Evolutionary conservation across 371 early-diverging fungal genomes (phyloP).

Genomic region (Amoeboradix gromovi): DNA sequence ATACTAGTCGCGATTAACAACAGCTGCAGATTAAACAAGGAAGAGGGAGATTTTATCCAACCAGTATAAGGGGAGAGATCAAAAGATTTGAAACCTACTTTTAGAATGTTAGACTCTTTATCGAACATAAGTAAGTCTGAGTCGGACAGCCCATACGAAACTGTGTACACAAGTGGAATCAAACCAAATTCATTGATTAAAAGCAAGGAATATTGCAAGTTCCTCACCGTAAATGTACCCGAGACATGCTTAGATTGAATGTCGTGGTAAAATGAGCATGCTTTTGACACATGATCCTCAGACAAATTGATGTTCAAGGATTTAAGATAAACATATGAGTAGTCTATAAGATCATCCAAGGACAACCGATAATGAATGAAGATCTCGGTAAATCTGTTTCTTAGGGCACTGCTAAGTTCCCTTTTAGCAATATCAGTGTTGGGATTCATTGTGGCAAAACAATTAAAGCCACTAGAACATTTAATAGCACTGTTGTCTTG

Average conservation of each 20-base stretch:
- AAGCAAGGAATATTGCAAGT: not conserved
- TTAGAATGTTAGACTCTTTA: not conserved
- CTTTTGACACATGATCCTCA: not conserved
- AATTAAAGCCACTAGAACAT: constrained; percentile 46
- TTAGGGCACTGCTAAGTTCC: constrained; percentile 93
- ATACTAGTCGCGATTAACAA: constrained; percentile 6
- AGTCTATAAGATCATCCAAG: not conserved
- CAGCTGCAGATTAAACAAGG: not conserved
- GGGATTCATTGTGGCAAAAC: constrained; percentile 99
- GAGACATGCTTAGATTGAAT: too few relatives aligned
- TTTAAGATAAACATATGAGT: not conserved
- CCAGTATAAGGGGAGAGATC: not conserved
- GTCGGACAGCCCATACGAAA: not conserved
- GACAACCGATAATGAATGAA: constrained; percentile 13
- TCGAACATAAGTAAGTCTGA: not conserved
- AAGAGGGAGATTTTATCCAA: not conserved
- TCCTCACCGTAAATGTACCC: not conserved
- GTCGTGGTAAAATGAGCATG: not conserved
- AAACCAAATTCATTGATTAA: not conserved
- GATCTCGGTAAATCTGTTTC: constrained; percentile 96
- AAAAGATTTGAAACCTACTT: not conserved
- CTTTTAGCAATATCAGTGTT: constrained; percentile 98
- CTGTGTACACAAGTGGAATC: not conserved
- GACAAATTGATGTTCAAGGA: constrained; percentile 2
- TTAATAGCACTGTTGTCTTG: constrained; percentile 22